Evolutionary conservation across 179 eudicot species (phyloP).

Genomic region (Silene noctiflora): DNA sequence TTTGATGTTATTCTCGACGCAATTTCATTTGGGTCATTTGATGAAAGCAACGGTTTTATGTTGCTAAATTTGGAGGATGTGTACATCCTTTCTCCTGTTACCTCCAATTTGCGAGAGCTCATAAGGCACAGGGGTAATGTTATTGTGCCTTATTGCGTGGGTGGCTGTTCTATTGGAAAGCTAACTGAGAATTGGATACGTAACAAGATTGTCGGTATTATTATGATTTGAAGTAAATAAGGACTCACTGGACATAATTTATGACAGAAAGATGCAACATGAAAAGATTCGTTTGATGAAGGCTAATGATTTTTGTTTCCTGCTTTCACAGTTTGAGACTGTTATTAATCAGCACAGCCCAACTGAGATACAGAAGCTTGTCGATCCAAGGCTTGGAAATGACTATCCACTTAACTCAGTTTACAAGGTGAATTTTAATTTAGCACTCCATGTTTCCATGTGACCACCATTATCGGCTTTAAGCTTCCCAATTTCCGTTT

Average conservation of each 20-base stretch:
- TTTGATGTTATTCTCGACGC: not conserved
- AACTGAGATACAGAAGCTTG: slow-evolving; percentile 39
- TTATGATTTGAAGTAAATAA: not conserved
- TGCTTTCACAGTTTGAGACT: slow-evolving; percentile 45
- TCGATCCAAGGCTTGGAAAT: slow-evolving; percentile 57
- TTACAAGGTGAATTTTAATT: slow-evolving; percentile 33
- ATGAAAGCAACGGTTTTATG: not conserved
- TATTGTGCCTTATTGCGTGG: not conserved
- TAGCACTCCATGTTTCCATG: not conserved
- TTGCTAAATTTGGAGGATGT: not conserved
- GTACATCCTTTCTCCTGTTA: not conserved
- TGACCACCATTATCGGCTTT: not conserved
- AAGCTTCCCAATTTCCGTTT: too few relatives aligned
- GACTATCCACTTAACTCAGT: slow-evolving; percentile 46
- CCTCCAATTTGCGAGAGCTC: not conserved
- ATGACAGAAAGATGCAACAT: not conserved
- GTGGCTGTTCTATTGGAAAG: not conserved
- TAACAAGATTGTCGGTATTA: not conserved
- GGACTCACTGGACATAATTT: not conserved
- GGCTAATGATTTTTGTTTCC: slow-evolving; percentile 9
- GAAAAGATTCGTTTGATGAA: not conserved
- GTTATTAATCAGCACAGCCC: slow-evolving; percentile 35
- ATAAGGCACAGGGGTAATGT: not conserved
- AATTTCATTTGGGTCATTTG: not conserved
- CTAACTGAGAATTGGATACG: not conserved